A percentile compares a stretch with the other conserved stretches of the same genome.
Conservation (phyloP, 441 rosid genomes). For the Brassica hybrid region DNA sequence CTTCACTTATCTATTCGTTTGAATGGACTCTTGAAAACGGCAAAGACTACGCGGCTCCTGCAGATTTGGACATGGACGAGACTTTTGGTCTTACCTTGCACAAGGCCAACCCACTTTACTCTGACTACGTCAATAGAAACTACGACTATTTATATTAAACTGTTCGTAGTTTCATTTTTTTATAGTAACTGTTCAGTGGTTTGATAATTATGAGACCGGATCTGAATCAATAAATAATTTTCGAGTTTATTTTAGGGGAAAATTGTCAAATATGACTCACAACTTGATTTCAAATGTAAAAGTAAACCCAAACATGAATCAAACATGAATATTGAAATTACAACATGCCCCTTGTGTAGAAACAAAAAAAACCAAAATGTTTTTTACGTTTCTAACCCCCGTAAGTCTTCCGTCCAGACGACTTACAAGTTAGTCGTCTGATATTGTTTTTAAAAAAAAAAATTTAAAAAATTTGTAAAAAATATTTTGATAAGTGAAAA, state of each 20-base stretch:
- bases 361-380: too few relatives aligned
- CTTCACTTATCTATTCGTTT: slow-evolving; percentile 63
- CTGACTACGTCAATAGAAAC: slow-evolving; percentile 8
- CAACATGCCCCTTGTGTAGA: too few relatives aligned
- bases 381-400: too few relatives aligned
- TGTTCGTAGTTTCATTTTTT: background rate
- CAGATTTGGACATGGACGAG: slow-evolving; percentile 63
- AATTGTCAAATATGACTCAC: too few relatives aligned
- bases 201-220: background rate
- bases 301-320: too few relatives aligned
- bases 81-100: slow-evolving; percentile 66
- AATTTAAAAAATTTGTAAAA: too few relatives aligned
- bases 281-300: too few relatives aligned
- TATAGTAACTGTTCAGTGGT: background rate
- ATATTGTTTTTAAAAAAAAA: too few relatives aligned
- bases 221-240: background rate
- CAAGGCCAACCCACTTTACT: slow-evolving; percentile 47
- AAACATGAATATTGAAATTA: too few relatives aligned
- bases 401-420: too few relatives aligned
- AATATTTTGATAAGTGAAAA: too few relatives aligned
- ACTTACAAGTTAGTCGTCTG: too few relatives aligned
- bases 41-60: slow-evolving; percentile 33
- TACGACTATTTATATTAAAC: background rate
- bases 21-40: slow-evolving; percentile 53
- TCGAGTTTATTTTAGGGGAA: background rate